Conservation (phyloP, 192 early-diverging fungal species). For the Umbelopsis sp. region DNA sequence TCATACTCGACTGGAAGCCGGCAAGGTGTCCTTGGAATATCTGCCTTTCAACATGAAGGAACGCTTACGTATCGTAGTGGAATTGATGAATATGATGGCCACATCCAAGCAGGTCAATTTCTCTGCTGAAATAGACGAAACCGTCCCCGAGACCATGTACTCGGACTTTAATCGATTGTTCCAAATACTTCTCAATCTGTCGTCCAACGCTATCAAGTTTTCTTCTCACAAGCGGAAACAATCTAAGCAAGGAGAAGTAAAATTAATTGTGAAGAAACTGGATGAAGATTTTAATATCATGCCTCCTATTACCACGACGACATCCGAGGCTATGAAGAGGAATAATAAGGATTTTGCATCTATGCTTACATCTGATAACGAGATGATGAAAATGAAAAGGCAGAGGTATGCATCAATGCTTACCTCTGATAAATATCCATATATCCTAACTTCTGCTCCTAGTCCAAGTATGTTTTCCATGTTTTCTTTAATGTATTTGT, state of each 20-base stretch:
- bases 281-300: background rate
- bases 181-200: constrained; percentile 58
- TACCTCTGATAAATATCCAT: background rate
- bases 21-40: constrained; percentile 45
- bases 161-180: constrained; percentile 54
- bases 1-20: constrained; percentile 54
- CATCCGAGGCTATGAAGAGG: background rate
- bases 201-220: constrained; percentile 63
- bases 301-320: background rate
- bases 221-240: constrained; percentile 28
- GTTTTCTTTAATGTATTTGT: background rate
- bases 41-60: constrained; percentile 51
- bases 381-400: background rate
- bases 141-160: constrained; percentile 50
- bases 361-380: background rate
- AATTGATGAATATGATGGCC: constrained; percentile 49
- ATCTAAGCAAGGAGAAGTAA: constrained; percentile 44
- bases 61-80: constrained; percentile 49
- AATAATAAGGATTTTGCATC: background rate
- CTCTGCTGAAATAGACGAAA: constrained; percentile 41
- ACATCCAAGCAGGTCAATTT: constrained; percentile 47
- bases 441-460: background rate
- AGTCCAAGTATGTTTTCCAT: constrained; percentile 6
- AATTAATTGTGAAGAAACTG: constrained; percentile 31
- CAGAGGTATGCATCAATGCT: constrained; percentile 6